Base-by-base conservation (phyloP, 1,139 yeast species). In the Eremothecium coryli region DNA sequence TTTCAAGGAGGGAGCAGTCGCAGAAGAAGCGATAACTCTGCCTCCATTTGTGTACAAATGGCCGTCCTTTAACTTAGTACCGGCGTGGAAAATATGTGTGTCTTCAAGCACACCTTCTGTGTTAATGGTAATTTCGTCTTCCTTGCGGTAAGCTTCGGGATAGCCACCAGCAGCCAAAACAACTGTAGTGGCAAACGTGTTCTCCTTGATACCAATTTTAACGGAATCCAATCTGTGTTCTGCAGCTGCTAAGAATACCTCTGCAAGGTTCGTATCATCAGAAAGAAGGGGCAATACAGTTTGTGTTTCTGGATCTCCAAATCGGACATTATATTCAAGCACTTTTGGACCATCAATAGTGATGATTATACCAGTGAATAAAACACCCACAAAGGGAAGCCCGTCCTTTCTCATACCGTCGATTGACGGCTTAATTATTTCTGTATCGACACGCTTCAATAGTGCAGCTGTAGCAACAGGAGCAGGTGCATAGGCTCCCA, bases 401-500 rank as follows among this genome's bases (percentile, higher is more conserved):
- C 95, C 95, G 53, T 90, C 98, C 52, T 71, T 73, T 65, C 99
- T 81, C 95, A 93, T 84, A 40, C 98, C 98, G 48, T 79, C 90
- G 55, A 93, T 80, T 29, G 96, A 82, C 38, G 97, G 98, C 62
- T 81, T 77, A 49, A 93, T 72, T 50, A 93, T 72, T 20, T 72
- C 68, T 35, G 68, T 66, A 53, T 86, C 76, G 52, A 93, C 86
- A 58, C 76, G 68, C 40, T 70, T 64, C 49, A 86, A 64, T 23
- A 90, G 60, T 23, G 70, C 69, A 4, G 82, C 76, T 41, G 88
- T 71, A 33, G 97, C 97, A 16, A 95, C 86, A 36, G 98, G 98
- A 6, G 97, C 94, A 31, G 98, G 99, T 4, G 97, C 93, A 55
- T 93, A 93, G 12, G 98, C 94, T 44, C 99, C 99, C 99, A 93